A percentile compares a stretch with the other conserved stretches of the same genome.
These are phyloP conservation scores for Arthrobotrys musiformis DNA, from an alignment of 2,329 filamentous ascomycete species.

Conservation along the genomic window DNA sequence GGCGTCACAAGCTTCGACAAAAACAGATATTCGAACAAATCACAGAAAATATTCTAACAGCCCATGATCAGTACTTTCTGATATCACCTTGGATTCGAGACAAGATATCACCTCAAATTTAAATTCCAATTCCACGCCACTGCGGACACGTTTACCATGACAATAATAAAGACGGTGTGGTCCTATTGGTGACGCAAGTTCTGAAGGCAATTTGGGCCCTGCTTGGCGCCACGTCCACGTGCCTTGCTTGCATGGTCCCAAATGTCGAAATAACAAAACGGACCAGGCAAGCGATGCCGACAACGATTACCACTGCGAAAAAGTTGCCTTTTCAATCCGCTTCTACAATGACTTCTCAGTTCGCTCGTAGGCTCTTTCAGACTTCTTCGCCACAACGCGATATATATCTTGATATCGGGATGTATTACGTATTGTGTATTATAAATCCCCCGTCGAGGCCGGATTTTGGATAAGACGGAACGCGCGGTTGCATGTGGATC, in stretches of 20 bases:
- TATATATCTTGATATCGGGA: neutral
- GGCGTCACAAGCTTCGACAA: neutral
- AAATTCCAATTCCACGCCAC: too few relatives aligned
- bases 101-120: too few relatives aligned
- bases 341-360: too few relatives aligned
- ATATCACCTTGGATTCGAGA: too few relatives aligned
- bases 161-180: too few relatives aligned
- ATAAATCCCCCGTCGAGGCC: too few relatives aligned
- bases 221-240: neutral
- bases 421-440: neutral
- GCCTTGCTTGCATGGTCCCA: neutral
- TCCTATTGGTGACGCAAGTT: neutral
- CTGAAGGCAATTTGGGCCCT: neutral
- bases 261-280: too few relatives aligned
- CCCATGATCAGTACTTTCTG: neutral
- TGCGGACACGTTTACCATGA: too few relatives aligned
- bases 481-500: too few relatives aligned
- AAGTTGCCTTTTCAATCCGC: neutral
- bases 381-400: neutral
- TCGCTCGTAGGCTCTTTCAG: too few relatives aligned
- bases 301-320: neutral
- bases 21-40: neutral
- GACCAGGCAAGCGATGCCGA: neutral
- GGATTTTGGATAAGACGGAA: too few relatives aligned
- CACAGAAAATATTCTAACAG: neutral